phyloP scores from a whole-genome alignment of 2,329 filamentous ascomycete genomes.

The Sporothrix euskadiensis region DNA sequence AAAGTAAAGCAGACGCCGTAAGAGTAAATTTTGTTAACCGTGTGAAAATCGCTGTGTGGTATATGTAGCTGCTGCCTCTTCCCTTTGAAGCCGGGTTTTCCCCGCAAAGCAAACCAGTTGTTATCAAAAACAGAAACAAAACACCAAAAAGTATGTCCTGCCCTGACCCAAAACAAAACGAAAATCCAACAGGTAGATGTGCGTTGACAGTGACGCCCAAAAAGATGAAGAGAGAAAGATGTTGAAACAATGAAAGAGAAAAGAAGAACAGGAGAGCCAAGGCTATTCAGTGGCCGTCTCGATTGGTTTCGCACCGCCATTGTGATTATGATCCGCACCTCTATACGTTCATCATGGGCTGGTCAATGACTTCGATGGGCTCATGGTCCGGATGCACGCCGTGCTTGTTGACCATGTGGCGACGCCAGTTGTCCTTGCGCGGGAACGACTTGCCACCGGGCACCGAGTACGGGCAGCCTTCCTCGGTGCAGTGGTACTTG shows the following conservation, averaged over 20 bases:
- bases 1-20: slow-evolving; percentile 13
- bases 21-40: background rate
- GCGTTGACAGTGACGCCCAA: background rate
- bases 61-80: slow-evolving; percentile 3
- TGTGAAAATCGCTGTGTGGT: slow-evolving; percentile 15
- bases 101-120: background rate
- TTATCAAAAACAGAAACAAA: background rate
- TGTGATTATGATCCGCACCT: too few relatives aligned
- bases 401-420: slow-evolving; percentile 64
- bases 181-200: background rate
- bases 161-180: background rate
- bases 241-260: background rate
- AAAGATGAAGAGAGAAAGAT: background rate
- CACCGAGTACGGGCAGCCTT: slow-evolving; percentile 57
- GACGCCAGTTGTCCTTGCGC: slow-evolving; percentile 63
- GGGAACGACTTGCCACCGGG: slow-evolving; percentile 60
- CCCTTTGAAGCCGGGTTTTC: background rate
- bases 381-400: slow-evolving; percentile 43
- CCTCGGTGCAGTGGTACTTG: slow-evolving; percentile 59
- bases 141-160: background rate
- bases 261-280: background rate
- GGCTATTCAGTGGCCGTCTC: background rate
- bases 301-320: background rate
- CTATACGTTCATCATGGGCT: slow-evolving; percentile 33
- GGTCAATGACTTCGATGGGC: slow-evolving; percentile 48